A percentile compares a stretch with the other conserved stretches of the same genome.
Evolutionary conservation across 257 asterid genomes (phyloP).

Genomic region (Capsicum chinense): DNA sequence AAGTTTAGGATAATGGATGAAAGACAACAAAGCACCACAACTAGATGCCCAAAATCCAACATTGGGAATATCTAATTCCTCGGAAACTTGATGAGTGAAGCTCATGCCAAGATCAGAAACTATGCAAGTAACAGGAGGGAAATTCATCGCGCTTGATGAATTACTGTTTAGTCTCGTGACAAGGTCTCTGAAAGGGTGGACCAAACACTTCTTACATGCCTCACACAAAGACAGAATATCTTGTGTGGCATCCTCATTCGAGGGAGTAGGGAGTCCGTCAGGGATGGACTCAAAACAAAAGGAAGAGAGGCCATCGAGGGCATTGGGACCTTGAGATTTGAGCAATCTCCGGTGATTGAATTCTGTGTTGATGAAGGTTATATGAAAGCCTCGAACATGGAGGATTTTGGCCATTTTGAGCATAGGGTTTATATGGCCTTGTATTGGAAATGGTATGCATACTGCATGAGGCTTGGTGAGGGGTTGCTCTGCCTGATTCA

Average conservation of each 20-base stretch:
- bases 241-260: constrained; percentile 36
- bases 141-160: background rate
- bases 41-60: constrained; percentile 36
- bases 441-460: background rate
- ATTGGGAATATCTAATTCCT: constrained; percentile 32
- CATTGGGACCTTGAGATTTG: constrained; percentile 5
- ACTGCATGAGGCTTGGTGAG: background rate
- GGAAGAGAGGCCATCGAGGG: constrained; percentile 24
- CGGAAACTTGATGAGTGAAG: constrained; percentile 31
- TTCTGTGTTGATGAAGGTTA: background rate
- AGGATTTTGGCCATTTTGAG: background rate
- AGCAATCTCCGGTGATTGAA: constrained; percentile 24
- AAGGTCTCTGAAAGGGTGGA: constrained; percentile 30
- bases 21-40: constrained; percentile 32
- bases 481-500: too few species aligned
- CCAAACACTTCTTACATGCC: constrained; percentile 34
- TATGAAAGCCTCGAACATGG: background rate
- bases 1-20: constrained; percentile 29
- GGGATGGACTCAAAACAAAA: constrained; percentile 38
- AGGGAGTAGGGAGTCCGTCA: constrained; percentile 38
- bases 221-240: constrained; percentile 30
- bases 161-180: constrained; percentile 23
- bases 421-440: constrained; percentile 9
- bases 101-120: constrained; percentile 40
- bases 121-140: constrained; percentile 33